A percentile compares a stretch with the other conserved stretches of the same genome.
phyloP scores from a whole-genome alignment of 176 grass and related monocot species.

The Lolium perenne region DNA sequence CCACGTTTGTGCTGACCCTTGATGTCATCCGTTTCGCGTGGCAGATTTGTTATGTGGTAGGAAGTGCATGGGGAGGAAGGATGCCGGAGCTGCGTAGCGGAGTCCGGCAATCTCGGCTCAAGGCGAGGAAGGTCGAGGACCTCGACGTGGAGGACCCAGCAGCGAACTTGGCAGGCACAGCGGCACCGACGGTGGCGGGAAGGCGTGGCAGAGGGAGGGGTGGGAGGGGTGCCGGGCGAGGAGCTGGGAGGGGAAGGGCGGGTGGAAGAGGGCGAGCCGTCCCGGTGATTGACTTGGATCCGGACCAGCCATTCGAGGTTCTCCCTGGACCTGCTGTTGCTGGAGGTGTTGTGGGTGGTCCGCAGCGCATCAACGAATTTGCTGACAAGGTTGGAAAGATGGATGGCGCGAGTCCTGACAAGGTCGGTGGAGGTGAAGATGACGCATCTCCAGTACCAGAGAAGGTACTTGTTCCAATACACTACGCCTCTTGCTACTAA shows the following conservation, averaged over 20 bases:
- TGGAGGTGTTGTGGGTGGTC: conserved; percentile 46
- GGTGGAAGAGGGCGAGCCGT: conserved; percentile 69
- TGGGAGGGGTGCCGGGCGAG: conserved; percentile 66
- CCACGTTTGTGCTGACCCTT: conserved; percentile 2
- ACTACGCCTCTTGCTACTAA: conserved; percentile 13
- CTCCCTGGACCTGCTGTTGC: conserved; percentile 60
- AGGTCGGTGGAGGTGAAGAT: conserved; percentile 73
- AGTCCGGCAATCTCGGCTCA: conserved; percentile 82
- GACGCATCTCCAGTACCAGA: conserved; percentile 88
- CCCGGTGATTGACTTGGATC: conserved; percentile 79
- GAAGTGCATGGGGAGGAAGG: conserved; percentile 95
- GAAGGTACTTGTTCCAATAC: conserved; percentile 54
- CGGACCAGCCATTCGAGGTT: conserved; percentile 74
- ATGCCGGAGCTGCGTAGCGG: conserved; percentile 99
- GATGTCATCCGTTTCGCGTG: not conserved
- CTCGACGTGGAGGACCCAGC: conserved; percentile 56
- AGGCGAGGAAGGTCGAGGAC: conserved; percentile 74
- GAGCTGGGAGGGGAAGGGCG: conserved; percentile 62
- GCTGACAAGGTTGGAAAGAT: conserved; percentile 64
- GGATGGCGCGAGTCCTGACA: conserved; percentile 87
- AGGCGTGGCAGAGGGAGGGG: conserved; percentile 76
- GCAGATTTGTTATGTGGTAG: conserved; percentile 52
- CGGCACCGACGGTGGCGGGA: conserved; percentile 61
- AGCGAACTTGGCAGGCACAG: conserved; percentile 50
- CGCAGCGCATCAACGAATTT: conserved; percentile 35